Percentiles rank a stretch among this genome's conserved stretches.
Evolutionary conservation across 2,329 filamentous ascomycete genomes (phyloP).

Genomic region (Raffaelea deltoideospora): DNA sequence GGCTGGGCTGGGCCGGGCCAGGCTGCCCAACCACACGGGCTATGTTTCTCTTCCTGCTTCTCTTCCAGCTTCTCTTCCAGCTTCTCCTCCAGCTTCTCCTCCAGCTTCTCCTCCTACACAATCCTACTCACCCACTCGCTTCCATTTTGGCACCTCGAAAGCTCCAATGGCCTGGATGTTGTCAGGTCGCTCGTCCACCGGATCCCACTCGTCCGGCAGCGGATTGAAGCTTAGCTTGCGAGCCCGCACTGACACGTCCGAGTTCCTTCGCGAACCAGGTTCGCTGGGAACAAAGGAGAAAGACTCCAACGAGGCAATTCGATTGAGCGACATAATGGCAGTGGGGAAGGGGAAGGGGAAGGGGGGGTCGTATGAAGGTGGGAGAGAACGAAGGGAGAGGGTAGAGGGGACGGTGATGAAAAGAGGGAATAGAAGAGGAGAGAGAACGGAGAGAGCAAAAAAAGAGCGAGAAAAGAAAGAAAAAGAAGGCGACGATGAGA

Average conservation of each 20-base stretch:
- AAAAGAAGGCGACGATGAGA: neutral
- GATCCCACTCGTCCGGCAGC: conserved; percentile 35
- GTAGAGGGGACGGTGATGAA: neutral
- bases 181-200: conserved; percentile 22
- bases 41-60: too few species aligned
- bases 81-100: too few species aligned
- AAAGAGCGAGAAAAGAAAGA: neutral
- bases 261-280: conserved; percentile 23
- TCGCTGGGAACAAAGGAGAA: conserved; percentile 26
- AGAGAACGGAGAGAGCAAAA: neutral
- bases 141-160: conserved; percentile 39
- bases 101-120: too few species aligned
- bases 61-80: too few species aligned
- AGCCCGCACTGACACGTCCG: conserved; percentile 30
- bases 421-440: neutral
- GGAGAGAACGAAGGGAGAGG: neutral
- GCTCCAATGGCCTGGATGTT: conserved; percentile 32
- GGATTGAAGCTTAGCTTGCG: conserved; percentile 39
- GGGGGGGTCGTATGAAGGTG: neutral
- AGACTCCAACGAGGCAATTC: conserved; percentile 37
- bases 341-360: neutral
- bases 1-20: too few species aligned
- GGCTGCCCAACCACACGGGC: too few species aligned
- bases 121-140: conserved; percentile 35
- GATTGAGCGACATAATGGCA: conserved; percentile 33